These are phyloP conservation scores for Cryomyces minteri DNA, from an alignment of 495 filamentous ascomycete genomes.

Conservation along the genomic window DNA sequence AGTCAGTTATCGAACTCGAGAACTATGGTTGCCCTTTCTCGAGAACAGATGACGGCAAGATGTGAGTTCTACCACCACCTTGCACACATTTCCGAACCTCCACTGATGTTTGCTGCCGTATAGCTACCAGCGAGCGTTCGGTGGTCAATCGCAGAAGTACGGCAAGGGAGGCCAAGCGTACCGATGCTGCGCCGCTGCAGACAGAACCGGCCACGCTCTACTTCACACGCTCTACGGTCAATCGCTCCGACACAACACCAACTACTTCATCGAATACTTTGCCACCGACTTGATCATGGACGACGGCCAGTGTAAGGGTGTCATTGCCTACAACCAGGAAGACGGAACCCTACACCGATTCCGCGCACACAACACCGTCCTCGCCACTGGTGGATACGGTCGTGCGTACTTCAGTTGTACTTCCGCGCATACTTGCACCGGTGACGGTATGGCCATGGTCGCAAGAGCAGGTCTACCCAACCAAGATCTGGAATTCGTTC, in stretches of 20 bases:
- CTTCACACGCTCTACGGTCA: constrained; percentile 97
- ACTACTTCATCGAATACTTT: constrained; percentile 99
- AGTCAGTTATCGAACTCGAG: constrained; percentile 85
- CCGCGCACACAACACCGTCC: constrained; percentile 87
- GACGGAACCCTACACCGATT: constrained; percentile 94
- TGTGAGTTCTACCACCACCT: constrained; percentile 26
- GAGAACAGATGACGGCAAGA: constrained; percentile 87
- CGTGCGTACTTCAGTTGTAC: constrained; percentile 97
- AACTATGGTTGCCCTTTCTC: constrained; percentile 98
- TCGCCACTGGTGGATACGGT: constrained; percentile 94
- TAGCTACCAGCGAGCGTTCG: constrained; percentile 90
- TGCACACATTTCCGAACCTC: neutral
- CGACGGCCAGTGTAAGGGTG: constrained; percentile 86
- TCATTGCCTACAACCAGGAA: constrained; percentile 96
- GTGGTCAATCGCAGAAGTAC: constrained; percentile 85
- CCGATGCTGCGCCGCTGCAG: constrained; percentile 86
- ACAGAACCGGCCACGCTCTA: constrained; percentile 91
- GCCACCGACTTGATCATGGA: constrained; percentile 94
- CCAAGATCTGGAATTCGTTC: constrained; percentile 98
- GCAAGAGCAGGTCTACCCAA: constrained; percentile 92
- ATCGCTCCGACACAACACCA: constrained; percentile 87
- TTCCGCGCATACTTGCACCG: constrained; percentile 94
- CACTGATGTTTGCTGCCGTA: too few species aligned
- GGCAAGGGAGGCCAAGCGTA: constrained; percentile 97
- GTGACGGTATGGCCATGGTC: constrained; percentile 98